Percentiles rank a stretch among this genome's conserved stretches.
Conservation (phyloP, 495 filamentous ascomycete genomes). For the Podospora appendiculata region DNA sequence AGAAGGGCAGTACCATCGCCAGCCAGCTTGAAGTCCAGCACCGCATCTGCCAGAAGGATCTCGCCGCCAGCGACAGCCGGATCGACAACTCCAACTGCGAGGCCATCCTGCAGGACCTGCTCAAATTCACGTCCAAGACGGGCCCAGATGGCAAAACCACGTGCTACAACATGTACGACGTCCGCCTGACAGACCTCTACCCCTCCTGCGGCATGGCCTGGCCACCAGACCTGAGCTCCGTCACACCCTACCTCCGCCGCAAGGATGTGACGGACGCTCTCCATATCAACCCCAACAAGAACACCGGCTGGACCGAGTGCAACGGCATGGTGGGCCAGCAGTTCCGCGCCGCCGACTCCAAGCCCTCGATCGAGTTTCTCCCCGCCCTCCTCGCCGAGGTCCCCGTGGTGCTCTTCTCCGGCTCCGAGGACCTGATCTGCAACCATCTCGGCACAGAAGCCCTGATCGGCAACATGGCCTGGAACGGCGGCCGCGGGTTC, state of each 20-base stretch:
- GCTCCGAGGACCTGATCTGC: conserved; percentile 90
- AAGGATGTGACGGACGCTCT: conserved; percentile 73
- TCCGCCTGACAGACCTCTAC: conserved; percentile 66
- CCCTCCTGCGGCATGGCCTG: conserved; percentile 90
- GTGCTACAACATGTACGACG: conserved; percentile 93
- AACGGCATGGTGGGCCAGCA: conserved; percentile 60
- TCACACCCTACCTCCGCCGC: conserved; percentile 78
- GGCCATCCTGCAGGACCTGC: conserved; percentile 58
- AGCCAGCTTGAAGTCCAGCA: conserved; percentile 45
- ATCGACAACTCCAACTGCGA: conserved; percentile 70
- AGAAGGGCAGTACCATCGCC: conserved; percentile 55
- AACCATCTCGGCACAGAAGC: conserved; percentile 94
- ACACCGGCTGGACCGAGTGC: conserved; percentile 88
- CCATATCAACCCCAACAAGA: conserved; percentile 74
- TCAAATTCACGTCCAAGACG: conserved; percentile 47
- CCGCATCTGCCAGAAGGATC: conserved; percentile 51
- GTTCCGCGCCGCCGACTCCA: conserved; percentile 61
- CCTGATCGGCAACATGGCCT: conserved; percentile 83
- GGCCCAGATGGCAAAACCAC: conserved; percentile 35
- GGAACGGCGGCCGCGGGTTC: conserved; percentile 85
- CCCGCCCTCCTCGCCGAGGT: conserved; percentile 70
- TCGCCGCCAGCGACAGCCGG: conserved; percentile 53
- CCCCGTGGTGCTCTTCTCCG: conserved; percentile 80
- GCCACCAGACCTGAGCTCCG: conserved; percentile 71
- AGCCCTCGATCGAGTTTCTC: conserved; percentile 65